These are phyloP conservation scores for Platanthera zijinensis DNA, from an alignment of 106 monocot species.

Conservation along the genomic window DNA sequence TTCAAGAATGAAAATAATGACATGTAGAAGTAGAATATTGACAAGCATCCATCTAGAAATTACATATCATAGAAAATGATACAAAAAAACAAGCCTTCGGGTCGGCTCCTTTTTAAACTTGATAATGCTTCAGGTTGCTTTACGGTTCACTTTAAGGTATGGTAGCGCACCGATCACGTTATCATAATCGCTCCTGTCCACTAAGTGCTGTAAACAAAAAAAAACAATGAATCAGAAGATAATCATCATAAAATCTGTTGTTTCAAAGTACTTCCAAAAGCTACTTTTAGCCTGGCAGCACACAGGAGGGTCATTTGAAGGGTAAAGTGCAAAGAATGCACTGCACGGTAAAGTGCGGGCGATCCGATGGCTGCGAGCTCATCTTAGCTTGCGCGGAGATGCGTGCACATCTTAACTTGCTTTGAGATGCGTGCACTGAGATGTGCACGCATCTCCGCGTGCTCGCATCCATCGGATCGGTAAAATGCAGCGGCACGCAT, in stretches of 20 bases:
- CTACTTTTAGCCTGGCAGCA: no score
- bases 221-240: neutral
- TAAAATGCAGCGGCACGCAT: no score
- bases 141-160: constrained; percentile 86
- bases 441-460: no score
- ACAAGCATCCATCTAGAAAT: neutral
- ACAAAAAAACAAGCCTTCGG: neutral
- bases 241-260: neutral
- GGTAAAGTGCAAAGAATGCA: no score
- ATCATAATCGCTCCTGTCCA: constrained; percentile 75
- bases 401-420: no score
- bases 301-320: no score
- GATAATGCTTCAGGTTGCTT: constrained; percentile 42
- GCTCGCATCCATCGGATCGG: no score
- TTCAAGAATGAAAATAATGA: neutral
- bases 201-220: constrained; percentile 32
- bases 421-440: no score
- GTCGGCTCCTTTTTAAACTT: neutral
- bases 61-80: neutral
- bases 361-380: no score
- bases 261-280: neutral
- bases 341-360: no score
- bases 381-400: no score
- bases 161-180: constrained; percentile 82
- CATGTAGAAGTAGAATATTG: neutral